Evolutionary conservation across 176 grass and related monocot genomes (phyloP).

Genomic region (Thinopyrum elongatum): DNA sequence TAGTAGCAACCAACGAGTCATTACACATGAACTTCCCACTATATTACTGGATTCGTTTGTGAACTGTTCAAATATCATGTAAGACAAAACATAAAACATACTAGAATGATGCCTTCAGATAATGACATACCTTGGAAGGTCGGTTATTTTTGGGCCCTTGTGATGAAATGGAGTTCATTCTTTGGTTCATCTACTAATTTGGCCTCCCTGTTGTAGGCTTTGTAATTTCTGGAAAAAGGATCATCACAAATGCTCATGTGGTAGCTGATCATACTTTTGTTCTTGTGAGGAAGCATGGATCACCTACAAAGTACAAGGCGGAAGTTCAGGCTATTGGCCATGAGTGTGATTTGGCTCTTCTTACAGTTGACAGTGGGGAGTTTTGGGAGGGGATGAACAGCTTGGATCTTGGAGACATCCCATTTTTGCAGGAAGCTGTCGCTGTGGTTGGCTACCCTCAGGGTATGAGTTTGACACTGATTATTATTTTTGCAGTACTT

Average conservation of each 20-base stretch:
- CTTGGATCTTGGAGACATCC: constrained; percentile 90
- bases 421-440: constrained; percentile 92
- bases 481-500: constrained; percentile 12
- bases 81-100: not conserved
- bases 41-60: not conserved
- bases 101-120: not conserved
- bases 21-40: no score
- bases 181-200: constrained; percentile 21
- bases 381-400: constrained; percentile 95
- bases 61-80: not conserved
- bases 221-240: constrained; percentile 68
- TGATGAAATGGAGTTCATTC: not conserved
- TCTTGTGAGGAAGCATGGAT: constrained; percentile 96
- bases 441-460: constrained; percentile 97
- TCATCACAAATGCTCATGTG: constrained; percentile 94
- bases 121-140: not conserved
- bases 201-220: constrained; percentile 60
- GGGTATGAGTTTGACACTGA: constrained; percentile 46
- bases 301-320: constrained; percentile 88
- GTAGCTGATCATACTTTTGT: constrained; percentile 96
- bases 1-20: no score
- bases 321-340: constrained; percentile 93
- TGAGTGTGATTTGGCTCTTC: constrained; percentile 87
- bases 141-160: not conserved
- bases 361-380: constrained; percentile 81